phyloP scores from a whole-genome alignment of 2,329 filamentous ascomycete genomes.

The Orbilia quercus region DNA sequence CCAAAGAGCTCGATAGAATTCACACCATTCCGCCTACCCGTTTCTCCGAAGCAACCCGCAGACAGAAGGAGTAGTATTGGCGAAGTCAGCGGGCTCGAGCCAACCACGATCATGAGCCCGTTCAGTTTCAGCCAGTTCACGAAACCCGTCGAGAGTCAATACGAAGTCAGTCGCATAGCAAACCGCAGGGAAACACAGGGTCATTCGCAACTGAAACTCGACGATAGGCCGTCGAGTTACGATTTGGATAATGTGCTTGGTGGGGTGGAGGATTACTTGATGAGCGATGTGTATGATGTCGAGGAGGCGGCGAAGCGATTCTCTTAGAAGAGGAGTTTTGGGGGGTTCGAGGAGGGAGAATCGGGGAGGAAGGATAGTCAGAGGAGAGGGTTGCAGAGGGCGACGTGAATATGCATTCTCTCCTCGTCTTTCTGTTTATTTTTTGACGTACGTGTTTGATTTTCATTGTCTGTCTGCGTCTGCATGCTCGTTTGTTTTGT shows the following conservation, averaged over 20 bases:
- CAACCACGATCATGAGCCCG: slow-evolving; percentile 42
- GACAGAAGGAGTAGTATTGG: not conserved
- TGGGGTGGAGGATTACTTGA: slow-evolving; percentile 49
- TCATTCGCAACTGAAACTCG: not conserved
- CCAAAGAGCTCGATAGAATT: slow-evolving; percentile 25
- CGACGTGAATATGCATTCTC: not conserved
- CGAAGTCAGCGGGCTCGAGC: slow-evolving; percentile 16
- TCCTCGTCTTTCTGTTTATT: not conserved
- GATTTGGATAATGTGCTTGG: slow-evolving; percentile 49
- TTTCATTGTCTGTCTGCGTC: not conserved
- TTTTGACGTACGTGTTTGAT: not conserved
- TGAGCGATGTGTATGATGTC: slow-evolving; percentile 54
- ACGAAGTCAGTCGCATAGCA: slow-evolving; percentile 31
- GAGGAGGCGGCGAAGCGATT: slow-evolving; percentile 43
- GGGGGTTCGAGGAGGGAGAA: not conserved
- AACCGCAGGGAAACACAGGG: not conserved
- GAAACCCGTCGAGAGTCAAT: slow-evolving; percentile 43
- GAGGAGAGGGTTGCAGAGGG: too few species aligned
- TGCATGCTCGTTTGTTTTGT: not conserved
- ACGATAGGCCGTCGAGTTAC: slow-evolving; percentile 39
- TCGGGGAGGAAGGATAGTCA: not conserved
- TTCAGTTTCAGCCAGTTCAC: slow-evolving; percentile 51
- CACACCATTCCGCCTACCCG: slow-evolving; percentile 29
- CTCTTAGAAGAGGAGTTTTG: slow-evolving; percentile 21
- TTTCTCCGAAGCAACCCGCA: slow-evolving; percentile 14